These are phyloP conservation scores for Thalia dealbata DNA, from an alignment of 176 grass and related monocot genomes.

Conservation along the genomic window DNA sequence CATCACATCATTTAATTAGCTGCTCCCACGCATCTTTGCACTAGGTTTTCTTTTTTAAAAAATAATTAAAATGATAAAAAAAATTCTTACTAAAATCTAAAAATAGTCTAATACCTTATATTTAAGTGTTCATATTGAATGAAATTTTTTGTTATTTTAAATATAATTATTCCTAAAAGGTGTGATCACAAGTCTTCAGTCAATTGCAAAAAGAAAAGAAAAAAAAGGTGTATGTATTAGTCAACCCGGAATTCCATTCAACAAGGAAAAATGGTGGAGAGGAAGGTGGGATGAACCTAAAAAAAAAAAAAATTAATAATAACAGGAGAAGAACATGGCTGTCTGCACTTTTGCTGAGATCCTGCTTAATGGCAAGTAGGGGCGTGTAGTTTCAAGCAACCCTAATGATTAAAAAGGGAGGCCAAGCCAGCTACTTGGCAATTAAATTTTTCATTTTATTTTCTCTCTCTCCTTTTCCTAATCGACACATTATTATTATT, in stretches of 20 bases:
- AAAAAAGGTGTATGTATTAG: neutral
- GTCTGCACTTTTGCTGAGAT: neutral
- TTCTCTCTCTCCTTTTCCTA: neutral
- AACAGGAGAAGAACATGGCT: neutral
- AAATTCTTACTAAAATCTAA: no score
- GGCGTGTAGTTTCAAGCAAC: neutral
- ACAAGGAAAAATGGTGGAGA: neutral
- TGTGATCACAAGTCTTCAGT: no score
- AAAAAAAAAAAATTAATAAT: constrained; percentile 9
- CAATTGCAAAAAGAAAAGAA: no score
- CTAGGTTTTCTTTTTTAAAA: no score
- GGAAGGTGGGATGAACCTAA: constrained; percentile 27
- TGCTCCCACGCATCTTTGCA: no score
- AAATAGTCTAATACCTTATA: no score
- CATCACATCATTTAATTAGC: neutral
- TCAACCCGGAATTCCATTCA: neutral
- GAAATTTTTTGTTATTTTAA: no score
- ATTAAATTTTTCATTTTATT: neutral
- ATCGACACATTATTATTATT: neutral
- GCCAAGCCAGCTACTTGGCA: neutral
- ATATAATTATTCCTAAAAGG: no score
- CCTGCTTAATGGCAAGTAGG: neutral
- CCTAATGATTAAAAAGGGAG: neutral
- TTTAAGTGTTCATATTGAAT: no score
- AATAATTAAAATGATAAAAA: no score